These are phyloP conservation scores for Flaveria robusta DNA, from an alignment of 129 eudicot species.

Conservation along the genomic window DNA sequence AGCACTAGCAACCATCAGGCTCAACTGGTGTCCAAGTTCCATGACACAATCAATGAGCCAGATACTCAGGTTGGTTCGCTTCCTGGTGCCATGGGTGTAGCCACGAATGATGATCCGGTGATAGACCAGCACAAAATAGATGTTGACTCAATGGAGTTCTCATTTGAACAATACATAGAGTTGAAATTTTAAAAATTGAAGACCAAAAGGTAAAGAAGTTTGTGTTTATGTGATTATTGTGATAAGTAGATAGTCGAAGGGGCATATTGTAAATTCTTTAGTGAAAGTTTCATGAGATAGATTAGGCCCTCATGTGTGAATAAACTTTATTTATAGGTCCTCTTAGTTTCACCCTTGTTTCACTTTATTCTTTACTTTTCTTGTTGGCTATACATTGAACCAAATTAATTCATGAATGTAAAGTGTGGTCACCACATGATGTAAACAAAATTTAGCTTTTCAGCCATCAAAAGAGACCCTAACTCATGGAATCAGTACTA, in stretches of 20 bases:
- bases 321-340: background rate
- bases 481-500: background rate
- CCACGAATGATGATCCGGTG: slow-evolving; percentile 5
- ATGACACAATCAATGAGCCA: slow-evolving; percentile 25
- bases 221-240: slow-evolving; percentile 2
- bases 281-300: background rate
- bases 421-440: background rate
- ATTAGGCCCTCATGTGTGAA: slow-evolving; percentile 1
- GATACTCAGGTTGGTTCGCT: slow-evolving; percentile 23
- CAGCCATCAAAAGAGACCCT: background rate
- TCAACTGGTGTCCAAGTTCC: slow-evolving; percentile 22
- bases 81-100: slow-evolving; percentile 4
- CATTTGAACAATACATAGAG: slow-evolving; percentile 32
- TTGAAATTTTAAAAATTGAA: background rate
- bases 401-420: background rate
- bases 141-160: slow-evolving; percentile 27
- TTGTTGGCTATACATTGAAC: background rate
- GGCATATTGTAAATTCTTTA: background rate
- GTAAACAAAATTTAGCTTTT: background rate
- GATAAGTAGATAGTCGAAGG: background rate
- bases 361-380: background rate
- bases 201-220: background rate
- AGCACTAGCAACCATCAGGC: slow-evolving; percentile 24
- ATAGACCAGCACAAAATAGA: slow-evolving; percentile 39
- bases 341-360: background rate